Conservation (phyloP, 1,284 basidiomycete genomes). For the Puccinia polysora region DNA sequence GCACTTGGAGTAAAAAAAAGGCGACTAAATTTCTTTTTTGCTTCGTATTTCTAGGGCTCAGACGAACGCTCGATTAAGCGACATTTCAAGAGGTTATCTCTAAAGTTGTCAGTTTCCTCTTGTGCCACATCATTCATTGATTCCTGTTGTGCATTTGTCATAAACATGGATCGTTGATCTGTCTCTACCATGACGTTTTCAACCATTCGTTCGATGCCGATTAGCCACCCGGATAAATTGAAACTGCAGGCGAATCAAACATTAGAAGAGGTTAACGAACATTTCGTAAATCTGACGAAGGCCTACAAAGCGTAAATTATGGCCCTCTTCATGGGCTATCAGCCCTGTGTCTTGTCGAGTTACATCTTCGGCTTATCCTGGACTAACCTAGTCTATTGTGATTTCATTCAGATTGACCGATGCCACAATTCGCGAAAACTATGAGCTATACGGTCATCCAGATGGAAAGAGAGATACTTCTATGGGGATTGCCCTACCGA, state of each 20-base stretch:
- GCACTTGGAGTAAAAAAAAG: no score
- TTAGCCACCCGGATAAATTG: conserved; percentile 94
- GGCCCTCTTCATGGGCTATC: not conserved
- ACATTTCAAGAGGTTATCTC: conserved; percentile 89
- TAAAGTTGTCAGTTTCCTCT: conserved; percentile 70
- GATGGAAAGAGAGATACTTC: conserved; percentile 92
- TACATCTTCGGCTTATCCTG: not conserved
- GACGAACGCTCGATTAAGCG: conserved; percentile 92
- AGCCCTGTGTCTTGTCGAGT: no score
- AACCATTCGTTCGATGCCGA: not conserved
- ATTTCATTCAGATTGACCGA: conserved; percentile 69
- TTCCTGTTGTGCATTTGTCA: no score
- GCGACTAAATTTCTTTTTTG: not conserved
- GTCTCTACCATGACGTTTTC: no score
- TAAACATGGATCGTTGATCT: no score
- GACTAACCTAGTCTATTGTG: not conserved
- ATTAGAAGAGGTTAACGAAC: conserved; percentile 76
- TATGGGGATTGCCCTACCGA: conserved; percentile 92
- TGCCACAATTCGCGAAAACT: conserved; percentile 85
- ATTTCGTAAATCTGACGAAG: conserved; percentile 91
- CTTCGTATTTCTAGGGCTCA: conserved; percentile 56
- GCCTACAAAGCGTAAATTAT: conserved; percentile 83
- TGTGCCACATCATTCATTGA: no score
- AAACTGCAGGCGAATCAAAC: conserved; percentile 75
- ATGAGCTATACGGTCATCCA: conserved; percentile 86